These are phyloP conservation scores for Xylaria intraflava DNA, from an alignment of 495 filamentous ascomycete genomes.

Conservation along the genomic window DNA sequence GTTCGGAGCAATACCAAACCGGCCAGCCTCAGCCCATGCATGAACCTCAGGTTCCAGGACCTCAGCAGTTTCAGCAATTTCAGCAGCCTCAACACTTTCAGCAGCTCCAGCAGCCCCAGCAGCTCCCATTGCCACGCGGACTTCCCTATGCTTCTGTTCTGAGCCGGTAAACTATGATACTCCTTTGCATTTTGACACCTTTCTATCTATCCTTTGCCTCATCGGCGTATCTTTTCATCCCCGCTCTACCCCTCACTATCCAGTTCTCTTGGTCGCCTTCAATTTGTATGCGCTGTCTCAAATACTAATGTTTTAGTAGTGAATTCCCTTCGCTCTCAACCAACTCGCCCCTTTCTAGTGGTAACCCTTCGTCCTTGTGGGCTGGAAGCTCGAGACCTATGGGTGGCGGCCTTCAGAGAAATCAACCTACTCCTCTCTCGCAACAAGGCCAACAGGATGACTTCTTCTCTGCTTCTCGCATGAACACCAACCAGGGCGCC, in stretches of 20 bases:
- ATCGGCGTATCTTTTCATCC: not conserved
- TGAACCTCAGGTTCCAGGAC: not conserved
- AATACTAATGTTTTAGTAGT: slow-evolving; percentile 37
- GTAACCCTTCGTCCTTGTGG: slow-evolving; percentile 53
- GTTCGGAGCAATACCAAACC: not conserved
- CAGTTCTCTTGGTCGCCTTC: not conserved
- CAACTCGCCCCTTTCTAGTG: slow-evolving; percentile 52
- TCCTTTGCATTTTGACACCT: not conserved
- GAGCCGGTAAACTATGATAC: slow-evolving; percentile 6
- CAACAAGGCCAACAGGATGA: slow-evolving; percentile 56
- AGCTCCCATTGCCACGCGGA: slow-evolving; percentile 1
- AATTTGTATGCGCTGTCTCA: not conserved
- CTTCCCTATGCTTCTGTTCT: slow-evolving; percentile 9
- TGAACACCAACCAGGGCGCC: slow-evolving; percentile 52
- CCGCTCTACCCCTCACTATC: not conserved
- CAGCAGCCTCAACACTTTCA: no score
- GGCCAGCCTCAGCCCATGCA: not conserved
- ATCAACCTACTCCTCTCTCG: slow-evolving; percentile 49
- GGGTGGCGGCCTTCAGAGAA: slow-evolving; percentile 57
- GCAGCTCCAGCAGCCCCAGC: no score
- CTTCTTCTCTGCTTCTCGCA: slow-evolving; percentile 50
- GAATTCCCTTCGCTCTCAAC: slow-evolving; percentile 82
- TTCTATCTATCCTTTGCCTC: not conserved
- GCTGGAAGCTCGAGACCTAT: slow-evolving; percentile 36
- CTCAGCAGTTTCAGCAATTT: no score